Base-by-base conservation (phyloP, 106 monocot genomes). In the Hemerocallis citrina region DNA sequence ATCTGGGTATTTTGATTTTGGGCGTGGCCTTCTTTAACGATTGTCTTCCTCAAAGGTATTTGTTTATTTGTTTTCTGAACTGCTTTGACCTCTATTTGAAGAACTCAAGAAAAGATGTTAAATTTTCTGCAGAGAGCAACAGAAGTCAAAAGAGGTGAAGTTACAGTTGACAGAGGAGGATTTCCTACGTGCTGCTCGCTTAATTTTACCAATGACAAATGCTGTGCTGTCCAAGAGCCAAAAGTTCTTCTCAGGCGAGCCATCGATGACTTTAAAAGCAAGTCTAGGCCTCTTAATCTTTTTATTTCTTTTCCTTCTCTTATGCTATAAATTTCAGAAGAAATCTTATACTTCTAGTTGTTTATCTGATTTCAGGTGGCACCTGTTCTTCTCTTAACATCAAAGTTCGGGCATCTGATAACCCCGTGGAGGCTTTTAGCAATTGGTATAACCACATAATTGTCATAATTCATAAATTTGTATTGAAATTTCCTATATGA, bases 261-360 rank as follows among this genome's bases (percentile, higher is more conserved):
- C 95, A 23, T 62, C 66, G 60, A 95, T 73, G 86, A 95, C 95
- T 69, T 82, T 95, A 57, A 90, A 81, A 71, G 94, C 73, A 78
- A 52, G 73, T 9, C 22, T 56, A 24, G 3, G 22, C 20, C 4
- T 0, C 9, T n/a, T n/a, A n/a, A n/a, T n/a, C n/a, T n/a, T 25
- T 40, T 24, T 0, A 22, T 14, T 59, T 6, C 25, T 59, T 59
- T 40, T 24, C 30, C 0, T 16, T 8, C 40, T 7, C 4, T 2
- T 13, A 25, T 23, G 23, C n/a, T 0, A 49, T 49, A 7, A 49
- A 14, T 14, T 49, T 38, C 23, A 15, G 7, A 30, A 43, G 28
- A 15, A 29, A 6, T 55, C 55, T 27, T 43, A 3, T 43, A 59
- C 17, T 39, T 34, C 7, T 44, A 62, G 0, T 55, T 14, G 30